These are phyloP conservation scores for Torulaspora delbrueckii DNA, from an alignment of 805 yeast species.

Conservation along the genomic window DNA sequence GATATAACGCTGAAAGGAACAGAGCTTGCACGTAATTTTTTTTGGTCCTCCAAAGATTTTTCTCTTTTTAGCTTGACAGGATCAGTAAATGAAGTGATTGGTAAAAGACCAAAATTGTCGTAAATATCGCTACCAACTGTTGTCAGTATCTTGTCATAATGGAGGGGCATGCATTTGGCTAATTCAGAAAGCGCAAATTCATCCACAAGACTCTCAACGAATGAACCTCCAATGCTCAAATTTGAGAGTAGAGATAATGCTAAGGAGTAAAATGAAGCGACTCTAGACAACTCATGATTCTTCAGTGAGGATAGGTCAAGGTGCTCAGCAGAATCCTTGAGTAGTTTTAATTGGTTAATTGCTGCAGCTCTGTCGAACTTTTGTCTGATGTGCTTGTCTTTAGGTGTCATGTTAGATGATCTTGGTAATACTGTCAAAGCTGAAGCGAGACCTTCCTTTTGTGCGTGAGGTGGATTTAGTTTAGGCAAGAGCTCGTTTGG, in stretches of 20 bases:
- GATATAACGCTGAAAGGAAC: slow-evolving; percentile 40
- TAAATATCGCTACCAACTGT: slow-evolving; percentile 18
- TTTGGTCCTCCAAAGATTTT: slow-evolving; percentile 7
- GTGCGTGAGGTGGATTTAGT: not conserved
- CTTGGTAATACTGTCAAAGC: slow-evolving; percentile 24
- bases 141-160: slow-evolving; percentile 21
- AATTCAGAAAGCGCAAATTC: slow-evolving; percentile 20
- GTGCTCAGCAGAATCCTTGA: slow-evolving; percentile 16
- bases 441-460: not conserved
- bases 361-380: slow-evolving; percentile 28
- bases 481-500: slow-evolving; percentile 1
- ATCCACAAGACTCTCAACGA: slow-evolving; percentile 5
- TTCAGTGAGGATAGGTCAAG: slow-evolving; percentile 14
- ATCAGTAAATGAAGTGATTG: slow-evolving; percentile 2
- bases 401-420: slow-evolving; percentile 34
- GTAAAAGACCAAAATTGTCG: slow-evolving; percentile 12
- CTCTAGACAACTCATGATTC: slow-evolving; percentile 17
- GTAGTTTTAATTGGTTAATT: slow-evolving; percentile 15
- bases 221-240: slow-evolving; percentile 6
- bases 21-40: slow-evolving; percentile 3
- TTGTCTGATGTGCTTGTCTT: slow-evolving; percentile 21
- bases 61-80: slow-evolving; percentile 3
- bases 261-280: slow-evolving; percentile 24
- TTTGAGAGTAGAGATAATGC: slow-evolving; percentile 21
- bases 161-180: slow-evolving; percentile 21